phyloP scores from a whole-genome alignment of 768 basidiomycete genomes.

The Xerocomellus chrysenteron region DNA sequence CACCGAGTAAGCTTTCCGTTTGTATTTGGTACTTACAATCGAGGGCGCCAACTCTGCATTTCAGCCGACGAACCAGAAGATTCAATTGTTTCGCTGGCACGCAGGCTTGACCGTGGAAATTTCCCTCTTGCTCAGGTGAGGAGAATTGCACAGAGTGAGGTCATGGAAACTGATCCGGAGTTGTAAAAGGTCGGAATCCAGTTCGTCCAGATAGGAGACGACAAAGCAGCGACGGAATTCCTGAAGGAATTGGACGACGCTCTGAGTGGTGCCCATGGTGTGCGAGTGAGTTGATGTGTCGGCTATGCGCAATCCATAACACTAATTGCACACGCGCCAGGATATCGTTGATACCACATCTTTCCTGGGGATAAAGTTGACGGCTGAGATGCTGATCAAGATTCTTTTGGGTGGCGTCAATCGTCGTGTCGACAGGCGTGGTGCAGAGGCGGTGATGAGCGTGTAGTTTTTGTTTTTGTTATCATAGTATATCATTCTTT shows the following conservation, averaged over 20 bases:
- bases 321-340: conserved; percentile 23
- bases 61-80: conserved; percentile 52
- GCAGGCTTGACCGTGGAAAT: conserved; percentile 49
- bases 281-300: conserved; percentile 39
- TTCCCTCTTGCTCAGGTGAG: conserved; percentile 54
- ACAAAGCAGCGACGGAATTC: conserved; percentile 39
- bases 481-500: neutral
- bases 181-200: conserved; percentile 58
- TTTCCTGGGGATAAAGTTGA: conserved; percentile 44
- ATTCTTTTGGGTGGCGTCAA: conserved; percentile 68
- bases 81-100: conserved; percentile 47
- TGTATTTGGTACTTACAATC: neutral
- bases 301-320: neutral
- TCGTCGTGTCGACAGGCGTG: conserved; percentile 44
- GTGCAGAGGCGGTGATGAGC: conserved; percentile 25
- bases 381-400: conserved; percentile 53
- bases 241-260: conserved; percentile 59
- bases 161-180: neutral
- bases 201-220: conserved; percentile 69
- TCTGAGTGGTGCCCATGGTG: conserved; percentile 39
- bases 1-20: conserved; percentile 43
- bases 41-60: neutral
- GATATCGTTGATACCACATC: conserved; percentile 75
- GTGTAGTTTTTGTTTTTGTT: neutral
- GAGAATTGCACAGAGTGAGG: no score